Percentiles rank a stretch among this genome's conserved stretches.
Conservation (phyloP, 441 rosid genomes). For the Populus hybrid region DNA sequence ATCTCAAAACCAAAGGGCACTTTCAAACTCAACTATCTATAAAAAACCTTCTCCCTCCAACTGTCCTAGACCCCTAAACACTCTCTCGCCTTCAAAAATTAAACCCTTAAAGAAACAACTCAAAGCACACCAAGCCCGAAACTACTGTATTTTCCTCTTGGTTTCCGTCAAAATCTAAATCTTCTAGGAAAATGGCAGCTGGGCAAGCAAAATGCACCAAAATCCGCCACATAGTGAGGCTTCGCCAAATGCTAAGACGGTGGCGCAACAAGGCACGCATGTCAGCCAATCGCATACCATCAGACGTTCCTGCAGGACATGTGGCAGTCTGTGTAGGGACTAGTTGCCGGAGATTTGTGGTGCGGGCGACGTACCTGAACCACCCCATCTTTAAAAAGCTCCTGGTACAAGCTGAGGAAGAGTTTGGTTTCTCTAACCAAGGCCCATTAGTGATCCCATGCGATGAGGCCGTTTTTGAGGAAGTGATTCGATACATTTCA, state of each 20-base stretch:
- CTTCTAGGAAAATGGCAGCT: slow-evolving; percentile 43
- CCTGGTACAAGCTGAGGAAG: slow-evolving; percentile 74
- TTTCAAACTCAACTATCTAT: slow-evolving; percentile 25
- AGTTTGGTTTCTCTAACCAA: slow-evolving; percentile 69
- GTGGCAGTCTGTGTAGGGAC: slow-evolving; percentile 80
- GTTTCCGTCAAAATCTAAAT: not conserved
- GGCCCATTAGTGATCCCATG: slow-evolving; percentile 87
- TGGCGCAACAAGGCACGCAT: slow-evolving; percentile 85
- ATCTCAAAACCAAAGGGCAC: slow-evolving; percentile 27
- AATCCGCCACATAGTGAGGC: slow-evolving; percentile 88
- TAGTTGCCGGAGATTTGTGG: slow-evolving; percentile 67
- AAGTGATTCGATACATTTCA: slow-evolving; percentile 60
- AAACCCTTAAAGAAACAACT: not conserved
- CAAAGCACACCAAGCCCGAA: not conserved
- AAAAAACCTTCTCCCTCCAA: slow-evolving; percentile 29
- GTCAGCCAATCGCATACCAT: slow-evolving; percentile 51
- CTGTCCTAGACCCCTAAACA: slow-evolving; percentile 21
- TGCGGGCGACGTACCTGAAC: slow-evolving; percentile 83
- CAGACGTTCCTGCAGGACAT: slow-evolving; percentile 91
- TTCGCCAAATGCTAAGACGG: slow-evolving; percentile 74
- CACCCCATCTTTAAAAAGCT: slow-evolving; percentile 72
- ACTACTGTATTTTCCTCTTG: not conserved
- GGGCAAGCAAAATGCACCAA: slow-evolving; percentile 69
- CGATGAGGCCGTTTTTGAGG: slow-evolving; percentile 83
- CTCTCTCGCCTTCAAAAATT: not conserved